Evolutionary conservation across 805 yeast species (phyloP).

Genomic region (Saccharomyces mikatae): DNA sequence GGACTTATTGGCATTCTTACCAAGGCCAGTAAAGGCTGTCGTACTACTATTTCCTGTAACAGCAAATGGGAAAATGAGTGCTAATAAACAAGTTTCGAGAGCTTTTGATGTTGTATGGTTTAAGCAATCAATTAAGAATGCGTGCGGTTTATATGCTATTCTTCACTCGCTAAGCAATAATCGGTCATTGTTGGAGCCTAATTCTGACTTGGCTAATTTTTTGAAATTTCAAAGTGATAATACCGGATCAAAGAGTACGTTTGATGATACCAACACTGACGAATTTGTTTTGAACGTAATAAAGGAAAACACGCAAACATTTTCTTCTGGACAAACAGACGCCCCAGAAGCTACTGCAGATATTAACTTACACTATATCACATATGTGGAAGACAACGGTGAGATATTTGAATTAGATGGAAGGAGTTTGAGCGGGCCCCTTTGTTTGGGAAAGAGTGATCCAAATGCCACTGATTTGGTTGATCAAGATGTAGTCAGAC

Average conservation of each 20-base stretch:
- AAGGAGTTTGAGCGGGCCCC: conserved; percentile 61
- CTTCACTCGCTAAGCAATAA: conserved; percentile 51
- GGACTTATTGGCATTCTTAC: conserved; percentile 70
- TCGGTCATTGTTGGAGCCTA: conserved; percentile 17
- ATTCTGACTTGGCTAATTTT: conserved; percentile 17
- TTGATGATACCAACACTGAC: conserved; percentile 30
- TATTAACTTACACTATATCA: conserved; percentile 66
- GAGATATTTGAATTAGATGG: conserved; percentile 84
- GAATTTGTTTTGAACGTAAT: conserved; percentile 22
- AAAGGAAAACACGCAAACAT: conserved; percentile 14
- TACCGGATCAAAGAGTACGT: conserved; percentile 1
- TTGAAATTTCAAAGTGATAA: background rate
- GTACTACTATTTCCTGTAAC: conserved; percentile 81
- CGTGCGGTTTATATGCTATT: conserved; percentile 88
- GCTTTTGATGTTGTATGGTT: conserved; percentile 49
- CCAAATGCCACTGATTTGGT: conserved; percentile 38
- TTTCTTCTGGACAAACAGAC: conserved; percentile 51
- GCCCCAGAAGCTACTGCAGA: conserved; percentile 53
- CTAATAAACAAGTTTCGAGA: background rate
- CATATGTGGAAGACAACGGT: conserved; percentile 53
- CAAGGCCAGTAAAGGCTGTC: conserved; percentile 70
- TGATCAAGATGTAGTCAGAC: conserved; percentile 41
- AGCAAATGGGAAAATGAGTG: conserved; percentile 13
- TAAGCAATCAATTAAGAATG: conserved; percentile 75
- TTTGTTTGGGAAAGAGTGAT: conserved; percentile 41